Evolutionary conservation across 2,329 filamentous ascomycete species (phyloP).

Genomic region (Trichoderma atrobrunneum): DNA sequence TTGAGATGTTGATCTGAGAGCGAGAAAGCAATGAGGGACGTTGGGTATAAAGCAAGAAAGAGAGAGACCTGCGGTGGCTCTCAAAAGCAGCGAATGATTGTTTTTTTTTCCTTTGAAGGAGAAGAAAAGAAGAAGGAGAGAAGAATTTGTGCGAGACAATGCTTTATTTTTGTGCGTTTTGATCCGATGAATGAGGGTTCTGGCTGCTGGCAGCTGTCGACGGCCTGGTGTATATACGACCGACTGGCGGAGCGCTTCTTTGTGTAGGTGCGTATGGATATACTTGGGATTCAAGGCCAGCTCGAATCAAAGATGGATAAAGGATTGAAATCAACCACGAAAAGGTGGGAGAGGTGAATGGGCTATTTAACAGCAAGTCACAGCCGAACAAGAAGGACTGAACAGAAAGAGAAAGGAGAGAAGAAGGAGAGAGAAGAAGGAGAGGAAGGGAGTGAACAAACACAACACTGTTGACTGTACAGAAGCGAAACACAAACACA

Average conservation of each 20-base stretch:
- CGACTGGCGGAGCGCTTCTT: not conserved
- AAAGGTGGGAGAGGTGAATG: not conserved
- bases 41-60: not conserved
- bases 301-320: not conserved
- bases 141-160: not conserved
- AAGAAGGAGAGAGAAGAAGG: not conserved
- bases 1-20: not conserved
- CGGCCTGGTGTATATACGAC: not conserved
- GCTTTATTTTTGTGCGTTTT: not conserved
- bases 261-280: not conserved
- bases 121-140: not conserved
- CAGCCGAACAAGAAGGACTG: not conserved
- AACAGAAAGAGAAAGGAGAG: not conserved
- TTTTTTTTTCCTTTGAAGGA: not conserved
- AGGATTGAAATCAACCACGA: not conserved
- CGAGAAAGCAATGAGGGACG: not conserved
- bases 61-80: not conserved
- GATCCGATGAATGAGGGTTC: not conserved
- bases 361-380: not conserved
- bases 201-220: constrained; percentile 7
- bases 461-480: not conserved
- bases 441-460: not conserved
- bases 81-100: not conserved
- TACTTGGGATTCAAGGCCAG: not conserved
- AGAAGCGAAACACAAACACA: not conserved